These are phyloP conservation scores for Themeda triandra DNA, from an alignment of 176 grass and related monocot genomes.

Conservation along the genomic window DNA sequence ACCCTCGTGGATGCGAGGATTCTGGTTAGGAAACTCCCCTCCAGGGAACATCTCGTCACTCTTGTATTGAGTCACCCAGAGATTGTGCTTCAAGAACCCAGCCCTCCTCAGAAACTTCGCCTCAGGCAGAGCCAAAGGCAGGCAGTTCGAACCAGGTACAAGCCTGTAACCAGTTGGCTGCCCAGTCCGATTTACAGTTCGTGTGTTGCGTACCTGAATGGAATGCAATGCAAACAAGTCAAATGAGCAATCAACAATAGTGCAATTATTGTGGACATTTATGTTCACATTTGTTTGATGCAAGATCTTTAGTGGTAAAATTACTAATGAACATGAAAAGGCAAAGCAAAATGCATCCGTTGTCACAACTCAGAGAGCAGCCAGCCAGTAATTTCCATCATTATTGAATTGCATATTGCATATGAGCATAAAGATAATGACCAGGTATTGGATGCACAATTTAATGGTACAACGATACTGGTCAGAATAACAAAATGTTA, in stretches of 20 bases:
- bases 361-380: neutral
- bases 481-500: neutral
- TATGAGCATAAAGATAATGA: neutral
- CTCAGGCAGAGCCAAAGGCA: constrained; percentile 67
- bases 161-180: constrained; percentile 97
- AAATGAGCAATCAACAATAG: neutral
- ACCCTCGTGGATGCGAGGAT: constrained; percentile 88
- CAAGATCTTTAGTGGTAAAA: neutral
- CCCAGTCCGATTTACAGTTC: constrained; percentile 88
- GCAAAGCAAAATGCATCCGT: neutral
- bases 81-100: constrained; percentile 96
- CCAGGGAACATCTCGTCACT: constrained; percentile 90
- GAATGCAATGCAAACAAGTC: constrained; percentile 4
- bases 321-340: neutral
- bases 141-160: constrained; percentile 87
- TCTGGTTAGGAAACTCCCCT: constrained; percentile 97
- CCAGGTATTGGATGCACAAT: neutral
- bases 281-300: neutral
- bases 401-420: neutral
- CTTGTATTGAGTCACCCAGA: constrained; percentile 94
- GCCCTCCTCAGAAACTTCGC: constrained; percentile 94
- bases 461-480: neutral
- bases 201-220: constrained; percentile 80
- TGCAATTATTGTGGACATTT: neutral
- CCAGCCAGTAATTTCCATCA: neutral